Evolutionary conservation across 192 early-diverging fungal species (phyloP).

Genomic region (Coemansia sp.): DNA sequence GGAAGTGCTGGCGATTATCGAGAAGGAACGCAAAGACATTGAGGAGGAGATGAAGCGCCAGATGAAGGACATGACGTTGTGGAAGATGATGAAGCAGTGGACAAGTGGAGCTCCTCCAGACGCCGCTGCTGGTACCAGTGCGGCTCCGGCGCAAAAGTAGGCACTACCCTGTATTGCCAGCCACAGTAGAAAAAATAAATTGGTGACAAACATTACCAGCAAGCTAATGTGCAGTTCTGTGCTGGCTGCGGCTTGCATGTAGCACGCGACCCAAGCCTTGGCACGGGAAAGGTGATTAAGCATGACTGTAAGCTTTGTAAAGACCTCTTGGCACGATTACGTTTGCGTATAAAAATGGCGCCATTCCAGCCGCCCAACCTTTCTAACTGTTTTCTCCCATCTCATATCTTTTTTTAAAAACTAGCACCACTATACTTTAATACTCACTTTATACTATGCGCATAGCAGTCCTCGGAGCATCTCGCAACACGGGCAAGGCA

Average conservation of each 20-base stretch:
- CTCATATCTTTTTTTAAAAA: neutral
- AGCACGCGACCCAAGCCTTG: neutral
- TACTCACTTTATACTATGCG: constrained; percentile 18
- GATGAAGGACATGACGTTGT: constrained; percentile 91
- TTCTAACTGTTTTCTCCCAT: neutral
- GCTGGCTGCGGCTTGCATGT: neutral
- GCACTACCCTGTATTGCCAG: neutral
- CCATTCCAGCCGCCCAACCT: neutral
- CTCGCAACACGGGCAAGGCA: constrained; percentile 38
- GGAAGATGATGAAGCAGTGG: constrained; percentile 72
- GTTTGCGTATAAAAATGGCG: neutral
- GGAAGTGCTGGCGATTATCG: constrained; percentile 67
- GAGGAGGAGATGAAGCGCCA: constrained; percentile 72
- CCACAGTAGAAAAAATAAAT: neutral
- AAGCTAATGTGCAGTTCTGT: neutral
- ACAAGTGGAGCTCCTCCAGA: constrained; percentile 14
- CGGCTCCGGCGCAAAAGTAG: constrained; percentile 12
- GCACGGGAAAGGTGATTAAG: neutral
- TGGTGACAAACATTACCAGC: neutral
- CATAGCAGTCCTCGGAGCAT: constrained; percentile 39
- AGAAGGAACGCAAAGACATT: constrained; percentile 70
- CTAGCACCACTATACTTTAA: neutral
- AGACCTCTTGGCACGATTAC: neutral
- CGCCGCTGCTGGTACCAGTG: neutral
- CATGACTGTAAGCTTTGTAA: neutral